A percentile compares a stretch with the other conserved stretches of the same genome.
These are phyloP conservation scores for Coemansia sp. DNA, from an alignment of 192 early-diverging fungal genomes.

Conservation along the genomic window DNA sequence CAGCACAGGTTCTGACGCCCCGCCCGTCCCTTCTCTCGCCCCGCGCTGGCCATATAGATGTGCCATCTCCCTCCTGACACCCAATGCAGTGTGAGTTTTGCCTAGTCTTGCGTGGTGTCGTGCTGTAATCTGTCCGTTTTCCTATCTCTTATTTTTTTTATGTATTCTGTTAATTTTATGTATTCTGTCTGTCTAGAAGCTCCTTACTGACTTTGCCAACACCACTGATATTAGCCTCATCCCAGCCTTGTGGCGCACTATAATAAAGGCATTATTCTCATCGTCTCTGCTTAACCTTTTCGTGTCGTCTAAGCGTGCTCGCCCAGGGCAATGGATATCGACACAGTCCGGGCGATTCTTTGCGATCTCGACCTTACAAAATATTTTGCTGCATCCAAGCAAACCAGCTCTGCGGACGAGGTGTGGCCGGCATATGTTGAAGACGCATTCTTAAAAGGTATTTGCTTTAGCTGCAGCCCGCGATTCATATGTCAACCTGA, in stretches of 20 bases:
- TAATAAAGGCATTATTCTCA: background rate
- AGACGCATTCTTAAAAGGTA: constrained; percentile 41
- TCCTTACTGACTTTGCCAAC: background rate
- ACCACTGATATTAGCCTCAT: background rate
- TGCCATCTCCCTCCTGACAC: background rate
- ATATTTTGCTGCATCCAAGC: constrained; percentile 31
- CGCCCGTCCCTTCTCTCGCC: background rate
- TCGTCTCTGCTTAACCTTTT: background rate
- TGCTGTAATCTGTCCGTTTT: constrained; percentile 18
- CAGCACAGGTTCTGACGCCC: background rate
- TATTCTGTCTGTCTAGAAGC: constrained; percentile 18
- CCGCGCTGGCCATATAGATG: constrained; percentile 16
- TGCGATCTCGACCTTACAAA: constrained; percentile 27
- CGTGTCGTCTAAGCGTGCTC: background rate
- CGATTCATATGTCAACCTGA: background rate
- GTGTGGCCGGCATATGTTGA: constrained; percentile 47
- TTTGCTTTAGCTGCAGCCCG: background rate
- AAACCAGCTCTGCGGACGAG: constrained; percentile 27
- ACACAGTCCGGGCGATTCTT: constrained; percentile 33
- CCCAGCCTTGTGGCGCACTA: background rate
- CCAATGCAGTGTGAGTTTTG: constrained; percentile 2
- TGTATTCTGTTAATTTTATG: constrained; percentile 18
- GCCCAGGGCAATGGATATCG: constrained; percentile 33
- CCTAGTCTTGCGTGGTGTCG: constrained; percentile 6
- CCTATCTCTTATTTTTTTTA: background rate